Percentiles rank a stretch among this genome's conserved stretches.
Evolutionary conservation across 2,329 filamentous ascomycete genomes (phyloP).

Genomic region (Alternaria alternata): DNA sequence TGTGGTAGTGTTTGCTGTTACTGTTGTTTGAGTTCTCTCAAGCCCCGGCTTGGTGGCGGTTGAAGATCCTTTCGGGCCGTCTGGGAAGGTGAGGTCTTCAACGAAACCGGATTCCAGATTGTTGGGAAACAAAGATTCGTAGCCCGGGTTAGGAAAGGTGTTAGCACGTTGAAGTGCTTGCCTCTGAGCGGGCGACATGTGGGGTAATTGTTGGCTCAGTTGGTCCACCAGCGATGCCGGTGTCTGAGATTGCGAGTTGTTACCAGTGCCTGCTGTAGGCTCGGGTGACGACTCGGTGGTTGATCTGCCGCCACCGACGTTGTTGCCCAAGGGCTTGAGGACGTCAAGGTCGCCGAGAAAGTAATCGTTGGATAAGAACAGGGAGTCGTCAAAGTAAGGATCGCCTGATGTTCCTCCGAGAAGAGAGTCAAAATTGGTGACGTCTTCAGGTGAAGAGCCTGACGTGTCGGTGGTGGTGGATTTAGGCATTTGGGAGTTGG

Average conservation of each 20-base stretch:
- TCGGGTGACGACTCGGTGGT: conserved; percentile 52
- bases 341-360: conserved; percentile 52
- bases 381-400: conserved; percentile 49
- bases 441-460: conserved; percentile 43
- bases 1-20: conserved; percentile 21
- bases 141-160: conserved; percentile 45
- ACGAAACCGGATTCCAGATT: conserved; percentile 46
- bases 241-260: conserved; percentile 34
- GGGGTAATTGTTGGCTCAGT: conserved; percentile 36
- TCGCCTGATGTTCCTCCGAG: conserved; percentile 41
- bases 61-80: conserved; percentile 41
- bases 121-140: conserved; percentile 50
- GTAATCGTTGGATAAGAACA: conserved; percentile 51
- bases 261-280: conserved; percentile 31
- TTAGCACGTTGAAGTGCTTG: conserved; percentile 40
- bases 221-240: conserved; percentile 31
- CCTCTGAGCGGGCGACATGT: conserved; percentile 36
- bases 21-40: conserved; percentile 28
- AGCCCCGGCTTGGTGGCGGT: conserved; percentile 19
- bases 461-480: conserved; percentile 44
- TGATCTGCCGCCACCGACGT: conserved; percentile 40
- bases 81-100: conserved; percentile 49
- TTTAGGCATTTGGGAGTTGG: conserved; percentile 47
- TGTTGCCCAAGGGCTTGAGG: conserved; percentile 47
- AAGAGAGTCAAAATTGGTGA: conserved; percentile 42